Conservation (phyloP, 805 yeast genomes). For the Yamadazyma sp. region DNA sequence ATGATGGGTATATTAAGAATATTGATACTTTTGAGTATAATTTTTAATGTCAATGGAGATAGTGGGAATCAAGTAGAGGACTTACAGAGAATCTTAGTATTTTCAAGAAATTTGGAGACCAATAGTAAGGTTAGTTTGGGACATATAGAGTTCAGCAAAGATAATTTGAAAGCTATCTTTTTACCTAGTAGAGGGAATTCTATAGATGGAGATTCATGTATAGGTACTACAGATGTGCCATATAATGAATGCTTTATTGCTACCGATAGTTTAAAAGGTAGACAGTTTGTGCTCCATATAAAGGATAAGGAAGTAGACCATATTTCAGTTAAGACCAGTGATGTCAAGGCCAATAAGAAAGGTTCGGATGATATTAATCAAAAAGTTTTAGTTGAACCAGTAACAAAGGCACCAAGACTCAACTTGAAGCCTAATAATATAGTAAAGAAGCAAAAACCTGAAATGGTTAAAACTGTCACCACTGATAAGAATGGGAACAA, state of each 20-base stretch:
- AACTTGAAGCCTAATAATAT: conserved; percentile 23
- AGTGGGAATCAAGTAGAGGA: too few species aligned
- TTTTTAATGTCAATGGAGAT: too few species aligned
- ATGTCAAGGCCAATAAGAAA: too few species aligned
- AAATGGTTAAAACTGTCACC: conserved; percentile 6
- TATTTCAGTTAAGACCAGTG: conserved; percentile 6
- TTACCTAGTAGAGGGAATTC: conserved; percentile 6
- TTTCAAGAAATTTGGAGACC: too few species aligned
- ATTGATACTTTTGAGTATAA: too few species aligned
- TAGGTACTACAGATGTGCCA: conserved; percentile 29
- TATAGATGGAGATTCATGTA: conserved; percentile 9
- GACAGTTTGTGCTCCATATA: conserved; percentile 11
- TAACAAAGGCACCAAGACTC: conserved; percentile 22
- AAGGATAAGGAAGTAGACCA: conserved; percentile 1
- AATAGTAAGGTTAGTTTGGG: too few species aligned
- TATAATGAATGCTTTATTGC: conserved; percentile 28
- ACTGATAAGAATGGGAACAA: conserved; percentile 15
- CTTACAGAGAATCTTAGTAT: too few species aligned
- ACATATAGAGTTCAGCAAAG: conserved; percentile 13
- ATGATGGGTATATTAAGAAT: too few species aligned
- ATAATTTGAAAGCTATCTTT: conserved; percentile 6
- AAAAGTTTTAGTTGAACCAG: conserved; percentile 1
- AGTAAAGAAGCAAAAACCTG: conserved; percentile 6
- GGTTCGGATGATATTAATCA: neutral
- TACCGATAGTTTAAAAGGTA: conserved; percentile 8